Evolutionary conservation across 306 rosid genomes (phyloP), one percentile per base, ranked within the genome.

Genomic region (Rosa persica): DNA sequence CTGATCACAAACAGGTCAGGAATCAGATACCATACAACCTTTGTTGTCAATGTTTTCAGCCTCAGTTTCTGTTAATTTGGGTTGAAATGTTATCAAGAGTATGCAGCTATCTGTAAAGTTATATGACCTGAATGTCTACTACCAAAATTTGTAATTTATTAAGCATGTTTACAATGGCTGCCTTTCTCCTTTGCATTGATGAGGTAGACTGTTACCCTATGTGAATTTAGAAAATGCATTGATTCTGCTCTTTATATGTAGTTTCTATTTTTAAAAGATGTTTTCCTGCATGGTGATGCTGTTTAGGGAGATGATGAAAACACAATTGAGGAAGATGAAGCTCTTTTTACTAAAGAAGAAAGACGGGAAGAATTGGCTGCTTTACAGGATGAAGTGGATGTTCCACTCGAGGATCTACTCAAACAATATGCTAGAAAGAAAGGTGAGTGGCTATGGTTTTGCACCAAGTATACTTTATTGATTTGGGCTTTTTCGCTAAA

Each of bases 261-360:
- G 38, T 60, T 75, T 60, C 70, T 75, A 43, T 60, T 75, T 52
- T 46, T 67, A 54, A 77, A 46, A 65, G 48, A 44, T 74, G 79
- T 54, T 76, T 78, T 70, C 69, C 47, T 78, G 67, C 77, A 67
- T 80, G 78, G 65, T 72, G 81, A 73, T 85, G 70, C 82, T 85
- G 75, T 87, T 92, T 86, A 95, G 98, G 98, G 91, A 88, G 98
- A 95, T 83, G 94, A 91, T 80, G 98, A 95, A 77, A 92, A 79
- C 75, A 92, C 97, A 51, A 86, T 95, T 70, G 97, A 91, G 89
- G 91, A 88, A 80, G 98, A 95, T 47, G 98, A 95, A 83, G 96
- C 97, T 79, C 88, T 83, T 62, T 88, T 95, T 82, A 95, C 93
- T 48, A 67, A 83, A 85, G 89, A 87, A 76, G 98, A 95, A 85